Percentiles rank a stretch among this genome's conserved stretches.
These are phyloP conservation scores for Venturia carpophila DNA, from an alignment of 2,329 filamentous ascomycete species.

Conservation along the genomic window DNA sequence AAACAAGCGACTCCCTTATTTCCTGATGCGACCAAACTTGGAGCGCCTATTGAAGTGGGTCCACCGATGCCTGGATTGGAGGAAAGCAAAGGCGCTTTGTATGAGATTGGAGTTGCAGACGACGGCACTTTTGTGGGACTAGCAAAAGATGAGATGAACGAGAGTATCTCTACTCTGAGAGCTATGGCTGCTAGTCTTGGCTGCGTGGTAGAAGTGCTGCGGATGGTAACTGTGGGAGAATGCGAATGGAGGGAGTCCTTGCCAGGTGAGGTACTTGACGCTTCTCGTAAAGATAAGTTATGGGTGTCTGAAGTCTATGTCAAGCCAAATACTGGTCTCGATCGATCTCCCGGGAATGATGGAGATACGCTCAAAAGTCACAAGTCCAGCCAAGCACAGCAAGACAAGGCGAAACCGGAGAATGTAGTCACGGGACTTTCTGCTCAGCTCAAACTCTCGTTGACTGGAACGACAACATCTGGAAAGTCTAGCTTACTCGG, in stretches of 20 bases:
- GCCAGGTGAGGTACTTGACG: slow-evolving; percentile 22
- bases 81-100: slow-evolving; percentile 85
- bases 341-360: slow-evolving; percentile 20
- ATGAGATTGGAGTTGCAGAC: slow-evolving; percentile 94
- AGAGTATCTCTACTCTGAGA: slow-evolving; percentile 75
- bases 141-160: slow-evolving; percentile 82
- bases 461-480: slow-evolving; percentile 82
- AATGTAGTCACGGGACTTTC: slow-evolving; percentile 19
- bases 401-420: neutral
- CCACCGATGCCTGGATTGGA: slow-evolving; percentile 67
- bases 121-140: slow-evolving; percentile 86
- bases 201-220: slow-evolving; percentile 72
- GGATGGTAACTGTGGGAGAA: slow-evolving; percentile 75
- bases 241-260: slow-evolving; percentile 62
- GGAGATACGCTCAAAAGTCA: neutral
- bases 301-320: slow-evolving; percentile 88
- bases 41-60: slow-evolving; percentile 44
- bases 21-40: slow-evolving; percentile 57
- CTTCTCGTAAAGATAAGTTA: slow-evolving; percentile 48
- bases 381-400: neutral
- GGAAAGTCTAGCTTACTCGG: slow-evolving; percentile 90
- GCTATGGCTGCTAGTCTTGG: slow-evolving; percentile 91
- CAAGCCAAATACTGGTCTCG: slow-evolving; percentile 56
- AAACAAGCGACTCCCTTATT: slow-evolving; percentile 68
- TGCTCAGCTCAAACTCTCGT: slow-evolving; percentile 73